Conservation (phyloP, 257 asterid species). For the Nicotiana knightiana region DNA sequence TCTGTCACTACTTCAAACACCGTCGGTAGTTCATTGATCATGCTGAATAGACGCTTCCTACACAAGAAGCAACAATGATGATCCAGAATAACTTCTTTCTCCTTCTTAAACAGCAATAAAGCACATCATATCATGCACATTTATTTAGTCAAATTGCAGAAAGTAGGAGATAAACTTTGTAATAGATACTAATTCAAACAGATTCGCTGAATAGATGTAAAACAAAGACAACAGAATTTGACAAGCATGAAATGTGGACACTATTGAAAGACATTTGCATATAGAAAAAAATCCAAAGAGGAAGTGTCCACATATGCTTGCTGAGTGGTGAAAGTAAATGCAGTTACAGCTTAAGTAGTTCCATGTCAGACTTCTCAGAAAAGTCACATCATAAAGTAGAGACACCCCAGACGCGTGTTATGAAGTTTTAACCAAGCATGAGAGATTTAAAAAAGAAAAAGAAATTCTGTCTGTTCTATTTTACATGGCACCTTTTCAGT, state of each 20-base stretch:
- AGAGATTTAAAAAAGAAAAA: no score
- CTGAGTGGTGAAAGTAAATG: background rate
- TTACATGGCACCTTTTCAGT: no score
- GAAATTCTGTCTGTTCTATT: no score
- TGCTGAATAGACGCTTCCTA: slow-evolving; percentile 86
- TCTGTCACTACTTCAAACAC: slow-evolving; percentile 82
- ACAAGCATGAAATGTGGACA: no score
- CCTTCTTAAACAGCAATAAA: background rate
- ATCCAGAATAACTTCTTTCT: background rate
- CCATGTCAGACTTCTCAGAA: background rate
- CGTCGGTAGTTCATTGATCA: slow-evolving; percentile 79
- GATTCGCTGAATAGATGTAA: background rate
- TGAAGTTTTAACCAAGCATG: no score
- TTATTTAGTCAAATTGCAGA: background rate
- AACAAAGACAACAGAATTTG: background rate
- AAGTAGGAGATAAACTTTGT: background rate
- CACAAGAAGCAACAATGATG: background rate
- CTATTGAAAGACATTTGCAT: no score
- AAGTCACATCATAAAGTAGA: background rate
- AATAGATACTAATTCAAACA: background rate
- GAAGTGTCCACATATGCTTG: no score
- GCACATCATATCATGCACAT: background rate
- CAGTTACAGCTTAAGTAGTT: background rate
- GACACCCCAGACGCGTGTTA: background rate
- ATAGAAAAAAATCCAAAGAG: no score